A percentile compares a stretch with the other conserved stretches of the same genome.
phyloP scores from a whole-genome alignment of 2,329 filamentous ascomycete species.

The Penicillium sp. region DNA sequence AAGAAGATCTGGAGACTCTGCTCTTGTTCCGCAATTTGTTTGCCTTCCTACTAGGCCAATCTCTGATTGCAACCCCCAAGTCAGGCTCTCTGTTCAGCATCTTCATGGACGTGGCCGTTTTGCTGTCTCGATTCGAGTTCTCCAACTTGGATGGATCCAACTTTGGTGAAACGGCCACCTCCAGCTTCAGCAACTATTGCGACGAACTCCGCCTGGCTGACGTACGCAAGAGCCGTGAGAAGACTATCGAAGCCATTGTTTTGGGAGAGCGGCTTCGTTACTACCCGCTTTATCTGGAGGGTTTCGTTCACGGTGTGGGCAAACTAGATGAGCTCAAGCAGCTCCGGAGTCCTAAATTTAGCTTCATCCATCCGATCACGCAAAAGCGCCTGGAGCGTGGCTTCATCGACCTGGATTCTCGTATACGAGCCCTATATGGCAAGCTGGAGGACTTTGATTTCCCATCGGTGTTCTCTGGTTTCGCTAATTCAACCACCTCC shows the following conservation, averaged over 20 bases:
- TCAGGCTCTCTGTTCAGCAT: constrained; percentile 60
- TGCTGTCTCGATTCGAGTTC: constrained; percentile 61
- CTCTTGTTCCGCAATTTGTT: constrained; percentile 65
- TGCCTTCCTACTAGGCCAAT: constrained; percentile 63
- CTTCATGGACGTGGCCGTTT: constrained; percentile 61
- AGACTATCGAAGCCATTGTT: constrained; percentile 86
- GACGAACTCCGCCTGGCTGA: constrained; percentile 77
- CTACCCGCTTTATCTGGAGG: constrained; percentile 81
- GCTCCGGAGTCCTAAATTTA: constrained; percentile 68
- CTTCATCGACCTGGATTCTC: constrained; percentile 73
- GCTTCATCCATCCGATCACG: constrained; percentile 69
- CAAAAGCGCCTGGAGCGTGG: constrained; percentile 79
- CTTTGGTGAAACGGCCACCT: constrained; percentile 62
- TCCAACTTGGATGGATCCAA: constrained; percentile 64
- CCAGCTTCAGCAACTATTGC: constrained; percentile 61
- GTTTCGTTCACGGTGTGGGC: constrained; percentile 86
- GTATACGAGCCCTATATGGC: constrained; percentile 68
- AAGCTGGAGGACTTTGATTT: constrained; percentile 90
- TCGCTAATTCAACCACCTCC: constrained; percentile 78
- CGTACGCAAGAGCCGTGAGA: constrained; percentile 78
- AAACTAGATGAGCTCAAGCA: constrained; percentile 75
- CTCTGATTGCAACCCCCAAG: constrained; percentile 59
- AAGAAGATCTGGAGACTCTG: constrained; percentile 58
- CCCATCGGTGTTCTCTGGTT: constrained; percentile 82
- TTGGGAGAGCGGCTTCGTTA: constrained; percentile 85